Conservation (phyloP, 2,329 filamentous ascomycete species). For the Diaporthe humulicola region DNA sequence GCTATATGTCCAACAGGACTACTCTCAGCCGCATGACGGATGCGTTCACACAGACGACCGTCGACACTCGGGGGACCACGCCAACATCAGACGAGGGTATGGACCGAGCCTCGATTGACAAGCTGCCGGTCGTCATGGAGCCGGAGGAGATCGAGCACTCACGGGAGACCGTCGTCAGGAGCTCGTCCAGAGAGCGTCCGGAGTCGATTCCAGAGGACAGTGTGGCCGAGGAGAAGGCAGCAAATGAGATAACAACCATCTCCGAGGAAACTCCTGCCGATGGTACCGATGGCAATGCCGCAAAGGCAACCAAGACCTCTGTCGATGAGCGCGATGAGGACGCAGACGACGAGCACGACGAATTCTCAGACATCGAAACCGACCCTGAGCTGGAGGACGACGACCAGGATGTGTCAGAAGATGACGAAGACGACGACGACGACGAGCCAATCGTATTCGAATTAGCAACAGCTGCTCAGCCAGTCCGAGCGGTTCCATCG, state of each 20-base stretch:
- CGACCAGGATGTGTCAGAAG: slow-evolving; percentile 54
- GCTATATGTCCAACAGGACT: slow-evolving; percentile 80
- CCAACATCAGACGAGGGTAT: slow-evolving; percentile 59
- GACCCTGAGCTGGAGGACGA: slow-evolving; percentile 45
- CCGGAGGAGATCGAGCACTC: slow-evolving; percentile 71
- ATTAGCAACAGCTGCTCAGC: slow-evolving; percentile 69
- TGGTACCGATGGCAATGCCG: slow-evolving; percentile 31
- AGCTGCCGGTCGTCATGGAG: slow-evolving; percentile 54
- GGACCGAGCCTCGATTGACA: slow-evolving; percentile 57
- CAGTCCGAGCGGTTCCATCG: slow-evolving; percentile 69
- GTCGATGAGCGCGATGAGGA: slow-evolving; percentile 47
- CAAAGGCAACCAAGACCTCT: slow-evolving; percentile 43
- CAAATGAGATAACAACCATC: neutral
- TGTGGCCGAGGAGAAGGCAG: slow-evolving; percentile 19
- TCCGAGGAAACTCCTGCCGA: neutral
- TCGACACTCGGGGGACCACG: slow-evolving; percentile 39
- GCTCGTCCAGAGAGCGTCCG: slow-evolving; percentile 52
- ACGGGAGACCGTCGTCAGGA: slow-evolving; percentile 65
- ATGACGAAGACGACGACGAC: slow-evolving; percentile 67
- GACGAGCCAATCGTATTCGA: slow-evolving; percentile 80
- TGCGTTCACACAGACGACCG: slow-evolving; percentile 71
- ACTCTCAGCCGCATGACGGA: slow-evolving; percentile 80
- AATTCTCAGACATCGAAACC: slow-evolving; percentile 44
- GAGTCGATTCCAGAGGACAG: slow-evolving; percentile 22
- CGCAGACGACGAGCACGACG: slow-evolving; percentile 48